A percentile compares a stretch with the other conserved stretches of the same genome.
Evolutionary conservation across 768 basidiomycete genomes (phyloP).

Genomic region (Candolleomyces eurysporus): DNA sequence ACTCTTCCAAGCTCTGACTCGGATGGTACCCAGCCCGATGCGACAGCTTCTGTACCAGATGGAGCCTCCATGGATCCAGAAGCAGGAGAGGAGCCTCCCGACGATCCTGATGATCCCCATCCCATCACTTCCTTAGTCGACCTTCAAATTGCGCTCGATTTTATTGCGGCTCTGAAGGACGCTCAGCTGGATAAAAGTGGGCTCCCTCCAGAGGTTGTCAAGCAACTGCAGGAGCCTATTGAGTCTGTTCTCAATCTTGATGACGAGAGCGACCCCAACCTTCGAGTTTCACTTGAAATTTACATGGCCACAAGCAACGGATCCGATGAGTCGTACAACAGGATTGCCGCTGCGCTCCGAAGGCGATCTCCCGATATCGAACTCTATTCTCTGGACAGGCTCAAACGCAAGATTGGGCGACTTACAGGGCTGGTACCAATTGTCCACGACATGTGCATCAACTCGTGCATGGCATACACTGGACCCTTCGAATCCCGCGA

Average conservation of each 20-base stretch:
- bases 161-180: background rate
- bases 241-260: background rate
- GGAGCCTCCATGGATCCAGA: too few relatives aligned
- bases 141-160: background rate
- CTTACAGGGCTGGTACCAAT: background rate
- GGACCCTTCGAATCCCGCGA: background rate
- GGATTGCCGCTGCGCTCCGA: background rate
- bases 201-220: background rate
- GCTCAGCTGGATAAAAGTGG: background rate
- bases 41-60: too few relatives aligned
- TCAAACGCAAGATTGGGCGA: background rate
- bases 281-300: background rate
- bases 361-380: background rate
- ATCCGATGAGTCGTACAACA: background rate
- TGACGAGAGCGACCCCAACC: background rate
- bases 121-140: background rate
- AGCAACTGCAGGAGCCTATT: background rate
- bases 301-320: background rate
- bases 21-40: too few relatives aligned
- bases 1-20: too few relatives aligned
- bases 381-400: background rate
- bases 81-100: too few relatives aligned
- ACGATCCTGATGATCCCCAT: too few relatives aligned
- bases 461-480: background rate
- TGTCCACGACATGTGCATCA: background rate